A percentile compares a stretch with the other conserved stretches of the same genome.
Conservation (phyloP, 139 green algal genomes). For the Penium margaritaceum region DNA sequence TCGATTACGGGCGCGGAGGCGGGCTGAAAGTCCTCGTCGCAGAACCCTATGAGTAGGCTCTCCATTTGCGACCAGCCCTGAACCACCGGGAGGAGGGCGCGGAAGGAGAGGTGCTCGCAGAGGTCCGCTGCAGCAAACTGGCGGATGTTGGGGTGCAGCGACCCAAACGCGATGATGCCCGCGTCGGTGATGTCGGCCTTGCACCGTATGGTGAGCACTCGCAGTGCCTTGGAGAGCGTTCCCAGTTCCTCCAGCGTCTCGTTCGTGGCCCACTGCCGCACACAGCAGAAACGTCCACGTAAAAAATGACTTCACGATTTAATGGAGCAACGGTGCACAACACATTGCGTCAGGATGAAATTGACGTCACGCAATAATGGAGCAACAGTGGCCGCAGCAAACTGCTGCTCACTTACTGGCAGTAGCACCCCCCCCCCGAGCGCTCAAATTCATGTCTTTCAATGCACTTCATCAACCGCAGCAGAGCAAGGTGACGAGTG, state of each 20-base stretch:
- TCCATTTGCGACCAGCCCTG: too few relatives aligned
- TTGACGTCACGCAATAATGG: not conserved
- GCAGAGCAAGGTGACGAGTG: too few relatives aligned
- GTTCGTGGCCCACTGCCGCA: not conserved
- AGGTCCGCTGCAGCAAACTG: too few relatives aligned
- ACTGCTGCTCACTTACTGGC: not conserved
- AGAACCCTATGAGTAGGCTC: too few relatives aligned
- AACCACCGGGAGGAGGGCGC: too few relatives aligned
- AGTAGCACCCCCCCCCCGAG: not conserved
- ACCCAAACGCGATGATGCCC: not conserved
- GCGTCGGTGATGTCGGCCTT: slow-evolving; percentile 8
- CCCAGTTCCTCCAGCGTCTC: not conserved
- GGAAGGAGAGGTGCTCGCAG: too few relatives aligned
- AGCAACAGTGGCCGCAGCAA: not conserved
- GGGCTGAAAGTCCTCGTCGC: too few relatives aligned
- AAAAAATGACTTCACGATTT: too few relatives aligned
- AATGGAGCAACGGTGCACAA: too few relatives aligned
- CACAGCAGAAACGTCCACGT: not conserved
- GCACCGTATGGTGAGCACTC: not conserved
- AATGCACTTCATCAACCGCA: too few relatives aligned
- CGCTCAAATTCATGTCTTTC: too few relatives aligned
- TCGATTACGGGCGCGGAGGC: too few relatives aligned
- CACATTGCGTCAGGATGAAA: not conserved
- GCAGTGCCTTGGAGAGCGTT: not conserved
- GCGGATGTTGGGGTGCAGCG: not conserved